Percentiles rank a stretch among this genome's conserved stretches.
phyloP scores from a whole-genome alignment of 306 rosid species.

The Pterocarpus santalinus region DNA sequence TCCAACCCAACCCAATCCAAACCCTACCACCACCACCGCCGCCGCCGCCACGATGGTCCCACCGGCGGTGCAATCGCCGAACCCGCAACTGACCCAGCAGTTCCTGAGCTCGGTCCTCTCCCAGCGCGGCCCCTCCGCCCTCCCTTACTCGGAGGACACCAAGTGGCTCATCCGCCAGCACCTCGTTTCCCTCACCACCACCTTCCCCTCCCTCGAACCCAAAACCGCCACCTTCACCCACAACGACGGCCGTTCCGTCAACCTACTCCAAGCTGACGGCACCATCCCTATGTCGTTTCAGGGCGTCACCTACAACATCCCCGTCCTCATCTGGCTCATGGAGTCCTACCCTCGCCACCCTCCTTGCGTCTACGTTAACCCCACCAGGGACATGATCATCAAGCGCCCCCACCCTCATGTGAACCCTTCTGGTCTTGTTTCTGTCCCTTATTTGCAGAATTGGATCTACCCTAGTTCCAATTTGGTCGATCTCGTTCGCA shows the following conservation, averaged over 20 bases:
- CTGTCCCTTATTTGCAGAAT: constrained; percentile 70
- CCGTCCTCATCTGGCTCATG: constrained; percentile 89
- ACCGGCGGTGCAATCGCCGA: constrained; percentile 60
- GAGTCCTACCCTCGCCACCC: constrained; percentile 94
- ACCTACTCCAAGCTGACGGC: constrained; percentile 92
- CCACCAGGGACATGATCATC: constrained; percentile 96
- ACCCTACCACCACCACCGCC: constrained; percentile 26
- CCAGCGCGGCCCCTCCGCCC: constrained; percentile 93
- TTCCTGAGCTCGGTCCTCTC: constrained; percentile 95
- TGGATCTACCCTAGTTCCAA: constrained; percentile 89
- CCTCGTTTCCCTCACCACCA: constrained; percentile 63
- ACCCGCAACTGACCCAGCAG: constrained; percentile 62
- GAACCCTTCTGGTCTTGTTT: constrained; percentile 84
- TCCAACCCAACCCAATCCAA: background rate
- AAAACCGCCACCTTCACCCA: constrained; percentile 90
- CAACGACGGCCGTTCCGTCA: constrained; percentile 94
- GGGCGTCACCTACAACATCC: constrained; percentile 87
- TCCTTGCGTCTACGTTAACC: constrained; percentile 87
- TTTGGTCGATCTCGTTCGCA: constrained; percentile 67
- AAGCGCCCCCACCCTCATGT: constrained; percentile 84
- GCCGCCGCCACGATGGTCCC: constrained; percentile 50
- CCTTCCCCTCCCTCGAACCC: constrained; percentile 78
- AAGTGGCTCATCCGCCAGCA: constrained; percentile 97
- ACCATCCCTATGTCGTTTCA: constrained; percentile 84
- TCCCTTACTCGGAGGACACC: constrained; percentile 83